These are phyloP conservation scores for Avena insularis DNA, from an alignment of 176 grass and related monocot genomes.

Conservation along the genomic window DNA sequence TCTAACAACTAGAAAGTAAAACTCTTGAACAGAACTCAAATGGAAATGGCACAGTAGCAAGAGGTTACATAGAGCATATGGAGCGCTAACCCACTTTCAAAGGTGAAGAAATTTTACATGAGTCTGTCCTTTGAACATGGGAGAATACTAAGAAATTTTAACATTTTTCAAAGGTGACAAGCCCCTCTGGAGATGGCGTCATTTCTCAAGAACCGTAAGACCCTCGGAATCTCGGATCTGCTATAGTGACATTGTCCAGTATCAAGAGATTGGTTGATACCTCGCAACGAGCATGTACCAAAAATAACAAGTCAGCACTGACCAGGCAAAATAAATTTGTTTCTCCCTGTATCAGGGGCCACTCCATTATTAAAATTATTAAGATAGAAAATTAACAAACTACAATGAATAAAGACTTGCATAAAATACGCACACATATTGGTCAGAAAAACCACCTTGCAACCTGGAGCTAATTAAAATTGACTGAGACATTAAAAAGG, in stretches of 20 bases:
- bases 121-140: slow-evolving; percentile 15
- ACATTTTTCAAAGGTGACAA: slow-evolving; percentile 17
- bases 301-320: slow-evolving; percentile 17
- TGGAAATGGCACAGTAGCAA: slow-evolving; percentile 2
- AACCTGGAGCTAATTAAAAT: background rate
- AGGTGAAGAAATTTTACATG: background rate
- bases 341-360: slow-evolving; percentile 1
- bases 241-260: background rate
- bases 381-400: background rate
- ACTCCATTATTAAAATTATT: background rate
- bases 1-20: background rate
- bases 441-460: background rate
- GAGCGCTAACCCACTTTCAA: background rate
- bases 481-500: background rate
- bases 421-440: background rate
- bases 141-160: background rate
- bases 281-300: background rate
- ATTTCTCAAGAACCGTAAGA: background rate
- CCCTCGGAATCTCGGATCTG: background rate
- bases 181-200: background rate
- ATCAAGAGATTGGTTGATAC: background rate
- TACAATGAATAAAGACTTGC: background rate
- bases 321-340: background rate
- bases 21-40: slow-evolving; percentile 15
- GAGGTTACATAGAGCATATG: slow-evolving; percentile 9